A percentile compares a stretch with the other conserved stretches of the same genome.
These are phyloP conservation scores for Lavandula angustifolia DNA, from an alignment of 257 asterid genomes.

Conservation along the genomic window DNA sequence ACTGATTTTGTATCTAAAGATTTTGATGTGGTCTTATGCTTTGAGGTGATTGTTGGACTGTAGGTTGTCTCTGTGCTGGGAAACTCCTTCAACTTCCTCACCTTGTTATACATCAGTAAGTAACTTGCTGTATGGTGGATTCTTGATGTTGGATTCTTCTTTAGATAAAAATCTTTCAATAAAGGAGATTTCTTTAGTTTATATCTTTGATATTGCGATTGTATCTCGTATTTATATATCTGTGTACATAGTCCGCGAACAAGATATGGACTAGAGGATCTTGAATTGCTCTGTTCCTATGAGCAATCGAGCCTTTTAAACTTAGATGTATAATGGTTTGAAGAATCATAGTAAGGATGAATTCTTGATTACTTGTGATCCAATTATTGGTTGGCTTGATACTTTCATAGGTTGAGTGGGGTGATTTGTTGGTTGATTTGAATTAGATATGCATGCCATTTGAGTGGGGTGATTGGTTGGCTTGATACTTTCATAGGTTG, in stretches of 20 bases:
- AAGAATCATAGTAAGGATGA: background rate
- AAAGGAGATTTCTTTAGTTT: too few relatives aligned
- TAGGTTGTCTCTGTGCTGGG: constrained; percentile 81
- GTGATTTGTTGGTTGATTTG: too few relatives aligned
- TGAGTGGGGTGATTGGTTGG: too few relatives aligned
- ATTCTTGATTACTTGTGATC: too few relatives aligned
- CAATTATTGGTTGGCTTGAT: too few relatives aligned
- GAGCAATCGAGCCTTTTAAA: background rate
- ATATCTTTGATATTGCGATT: constrained; percentile 16
- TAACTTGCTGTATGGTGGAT: constrained; percentile 1
- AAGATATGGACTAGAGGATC: constrained; percentile 33
- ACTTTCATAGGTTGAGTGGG: too few relatives aligned
- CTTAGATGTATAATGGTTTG: constrained; percentile 12
- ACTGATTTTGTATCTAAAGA: background rate
- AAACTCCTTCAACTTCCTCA: constrained; percentile 71
- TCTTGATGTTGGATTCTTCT: too few relatives aligned
- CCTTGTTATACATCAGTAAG: constrained; percentile 78
- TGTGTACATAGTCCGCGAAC: constrained; percentile 48
- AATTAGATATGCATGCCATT: too few relatives aligned
- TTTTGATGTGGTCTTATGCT: background rate
- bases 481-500: too few relatives aligned
- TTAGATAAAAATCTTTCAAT: too few relatives aligned
- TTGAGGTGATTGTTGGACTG: constrained; percentile 74
- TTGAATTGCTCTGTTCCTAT: constrained; percentile 4
- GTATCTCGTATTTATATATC: constrained; percentile 29